phyloP scores from a whole-genome alignment of 768 basidiomycete species.

The Psilocybe sp. region DNA sequence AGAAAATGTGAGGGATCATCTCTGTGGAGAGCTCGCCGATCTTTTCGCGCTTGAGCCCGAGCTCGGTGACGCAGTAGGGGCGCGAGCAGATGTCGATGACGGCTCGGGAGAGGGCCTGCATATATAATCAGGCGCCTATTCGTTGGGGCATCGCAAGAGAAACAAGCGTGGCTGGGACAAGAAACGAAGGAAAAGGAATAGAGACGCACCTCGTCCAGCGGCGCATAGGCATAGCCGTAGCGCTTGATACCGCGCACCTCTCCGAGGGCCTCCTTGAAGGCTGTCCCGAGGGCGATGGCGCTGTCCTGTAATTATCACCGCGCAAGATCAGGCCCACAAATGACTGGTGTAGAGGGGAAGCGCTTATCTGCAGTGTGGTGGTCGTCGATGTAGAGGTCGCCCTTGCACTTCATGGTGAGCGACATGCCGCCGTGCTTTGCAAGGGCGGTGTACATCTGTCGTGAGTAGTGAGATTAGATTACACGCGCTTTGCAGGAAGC shows the following conservation, averaged over 20 bases:
- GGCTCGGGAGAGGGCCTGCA: conserved; percentile 87
- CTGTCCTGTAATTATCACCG: conserved; percentile 63
- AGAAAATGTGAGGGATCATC: conserved; percentile 97
- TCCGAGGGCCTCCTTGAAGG: conserved; percentile 93
- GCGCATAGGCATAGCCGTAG: conserved; percentile 96
- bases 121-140: conserved; percentile 4
- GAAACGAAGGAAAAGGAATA: not conserved
- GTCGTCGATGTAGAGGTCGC: conserved; percentile 97
- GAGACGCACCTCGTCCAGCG: conserved; percentile 83
- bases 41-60: conserved; percentile 86
- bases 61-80: conserved; percentile 91
- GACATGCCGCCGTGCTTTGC: conserved; percentile 98
- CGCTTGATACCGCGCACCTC: conserved; percentile 92
- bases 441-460: conserved; percentile 94
- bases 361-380: conserved; percentile 97
- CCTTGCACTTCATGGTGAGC: conserved; percentile 85
- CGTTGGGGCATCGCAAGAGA: no score
- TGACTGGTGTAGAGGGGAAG: no score
- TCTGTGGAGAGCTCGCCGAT: conserved; percentile 94
- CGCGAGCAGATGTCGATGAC: conserved; percentile 99
- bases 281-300: conserved; percentile 82
- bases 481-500: not conserved
- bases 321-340: no score
- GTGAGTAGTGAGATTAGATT: conserved; percentile 8
- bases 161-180: no score